Conservation (phyloP, 306 rosid genomes). For the Cyamopsis tetragonoloba region DNA sequence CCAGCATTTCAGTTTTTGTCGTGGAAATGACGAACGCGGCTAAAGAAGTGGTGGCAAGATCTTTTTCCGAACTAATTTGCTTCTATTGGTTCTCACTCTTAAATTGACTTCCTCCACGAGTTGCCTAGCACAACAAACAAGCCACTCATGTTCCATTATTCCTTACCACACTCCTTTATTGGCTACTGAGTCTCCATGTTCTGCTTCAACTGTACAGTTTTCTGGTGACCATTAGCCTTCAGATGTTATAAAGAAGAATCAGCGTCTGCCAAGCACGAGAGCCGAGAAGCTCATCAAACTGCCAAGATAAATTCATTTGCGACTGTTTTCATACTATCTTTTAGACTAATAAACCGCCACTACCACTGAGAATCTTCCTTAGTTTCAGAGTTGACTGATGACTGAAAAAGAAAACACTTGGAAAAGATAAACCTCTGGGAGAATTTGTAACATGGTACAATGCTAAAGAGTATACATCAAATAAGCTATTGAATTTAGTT, state of each 20-base stretch:
- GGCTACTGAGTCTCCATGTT: slow-evolving; percentile 10
- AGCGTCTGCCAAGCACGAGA: neutral
- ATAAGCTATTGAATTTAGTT: slow-evolving; percentile 19
- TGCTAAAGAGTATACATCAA: slow-evolving; percentile 17
- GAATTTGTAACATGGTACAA: slow-evolving; percentile 28
- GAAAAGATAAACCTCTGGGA: slow-evolving; percentile 14
- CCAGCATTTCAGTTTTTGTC: slow-evolving; percentile 34
- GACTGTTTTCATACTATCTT: slow-evolving; percentile 24
- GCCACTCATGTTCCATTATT: slow-evolving; percentile 18
- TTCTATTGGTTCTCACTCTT: slow-evolving; percentile 11
- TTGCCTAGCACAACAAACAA: slow-evolving; percentile 15
- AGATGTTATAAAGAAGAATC: slow-evolving; percentile 8
- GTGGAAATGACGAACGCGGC: slow-evolving; percentile 29
- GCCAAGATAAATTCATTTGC: slow-evolving; percentile 19
- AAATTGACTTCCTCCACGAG: slow-evolving; percentile 11
- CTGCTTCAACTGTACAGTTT: slow-evolving; percentile 26
- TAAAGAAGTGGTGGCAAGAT: slow-evolving; percentile 24
- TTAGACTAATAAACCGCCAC: slow-evolving; percentile 17
- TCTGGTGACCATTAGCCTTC: slow-evolving; percentile 12
- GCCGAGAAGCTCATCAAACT: slow-evolving; percentile 18
- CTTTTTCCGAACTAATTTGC: slow-evolving; percentile 18
- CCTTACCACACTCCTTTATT: neutral
- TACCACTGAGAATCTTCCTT: slow-evolving; percentile 2
- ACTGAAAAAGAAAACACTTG: neutral
- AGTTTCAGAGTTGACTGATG: slow-evolving; percentile 23